Evolutionary conservation across 2,329 filamentous ascomycete species (phyloP).

Genomic region (Setomelanomma holmii): DNA sequence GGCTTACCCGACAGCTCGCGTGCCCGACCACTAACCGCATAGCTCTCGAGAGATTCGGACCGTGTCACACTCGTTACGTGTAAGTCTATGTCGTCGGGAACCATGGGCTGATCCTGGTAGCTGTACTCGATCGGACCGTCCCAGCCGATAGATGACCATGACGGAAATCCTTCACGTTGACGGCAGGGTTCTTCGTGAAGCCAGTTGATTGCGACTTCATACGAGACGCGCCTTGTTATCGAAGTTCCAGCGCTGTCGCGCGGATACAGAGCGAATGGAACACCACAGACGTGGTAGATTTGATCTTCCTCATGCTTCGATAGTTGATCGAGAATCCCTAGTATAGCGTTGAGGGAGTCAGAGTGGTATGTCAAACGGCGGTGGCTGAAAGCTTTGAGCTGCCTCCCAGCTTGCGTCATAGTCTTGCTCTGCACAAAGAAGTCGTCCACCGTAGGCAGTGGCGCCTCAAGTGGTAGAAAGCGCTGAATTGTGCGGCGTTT

Average conservation of each 20-base stretch:
- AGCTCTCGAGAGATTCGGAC: too few species aligned
- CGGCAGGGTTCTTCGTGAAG: neutral
- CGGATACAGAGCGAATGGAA: neutral
- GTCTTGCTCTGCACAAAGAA: neutral
- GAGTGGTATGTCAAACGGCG: neutral
- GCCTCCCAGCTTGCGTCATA: neutral
- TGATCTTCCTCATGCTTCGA: neutral
- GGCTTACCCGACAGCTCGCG: too few species aligned
- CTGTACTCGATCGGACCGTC: neutral
- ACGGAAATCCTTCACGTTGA: conserved; percentile 9
- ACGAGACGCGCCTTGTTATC: neutral
- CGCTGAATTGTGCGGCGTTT: neutral
- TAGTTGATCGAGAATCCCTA: neutral
- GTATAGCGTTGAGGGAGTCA: conserved; percentile 2
- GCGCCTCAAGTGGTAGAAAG: neutral
- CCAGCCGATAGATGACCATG: conserved; percentile 4
- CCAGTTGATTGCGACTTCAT: neutral
- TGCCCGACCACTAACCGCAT: too few species aligned
- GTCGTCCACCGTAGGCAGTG: neutral
- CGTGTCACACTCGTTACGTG: too few species aligned
- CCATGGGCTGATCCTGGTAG: too few species aligned
- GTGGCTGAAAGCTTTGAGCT: neutral
- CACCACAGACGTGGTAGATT: neutral
- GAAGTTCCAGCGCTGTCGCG: neutral
- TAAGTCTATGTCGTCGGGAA: too few species aligned